phyloP scores from a whole-genome alignment of 768 basidiomycete genomes.

The Naematelia aurantialba region DNA sequence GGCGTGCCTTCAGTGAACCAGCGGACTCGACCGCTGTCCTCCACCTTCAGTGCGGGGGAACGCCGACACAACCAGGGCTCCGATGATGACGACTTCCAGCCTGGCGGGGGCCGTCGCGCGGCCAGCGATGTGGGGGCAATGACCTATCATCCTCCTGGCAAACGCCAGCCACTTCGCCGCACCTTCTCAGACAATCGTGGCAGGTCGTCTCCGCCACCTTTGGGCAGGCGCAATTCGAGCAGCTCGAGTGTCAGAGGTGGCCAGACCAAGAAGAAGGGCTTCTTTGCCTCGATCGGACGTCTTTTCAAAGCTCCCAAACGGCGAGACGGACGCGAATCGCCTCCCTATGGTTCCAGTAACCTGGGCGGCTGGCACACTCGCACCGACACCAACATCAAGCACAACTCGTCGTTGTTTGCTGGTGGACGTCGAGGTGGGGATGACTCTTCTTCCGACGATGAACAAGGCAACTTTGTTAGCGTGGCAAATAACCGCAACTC shows the following conservation, averaged over 20 bases:
- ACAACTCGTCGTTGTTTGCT: slow-evolving; percentile 15
- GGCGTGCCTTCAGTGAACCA: slow-evolving; percentile 39
- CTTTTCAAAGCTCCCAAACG: slow-evolving; percentile 41
- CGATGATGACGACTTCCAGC: slow-evolving; percentile 8
- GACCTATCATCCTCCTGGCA: slow-evolving; percentile 36
- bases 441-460: slow-evolving; percentile 39
- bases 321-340: slow-evolving; percentile 37
- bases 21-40: slow-evolving; percentile 25
- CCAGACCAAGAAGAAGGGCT: slow-evolving; percentile 44
- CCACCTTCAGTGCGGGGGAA: slow-evolving; percentile 2
- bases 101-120: slow-evolving; percentile 38
- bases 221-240: slow-evolving; percentile 27
- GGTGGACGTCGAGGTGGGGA: slow-evolving; percentile 26
- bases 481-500: slow-evolving; percentile 43
- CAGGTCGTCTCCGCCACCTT: neutral
- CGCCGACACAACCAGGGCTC: slow-evolving; percentile 7
- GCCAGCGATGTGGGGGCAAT: slow-evolving; percentile 44
- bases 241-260: slow-evolving; percentile 32
- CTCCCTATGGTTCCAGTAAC: slow-evolving; percentile 33
- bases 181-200: slow-evolving; percentile 36
- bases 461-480: slow-evolving; percentile 35
- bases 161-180: slow-evolving; percentile 34
- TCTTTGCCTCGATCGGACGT: slow-evolving; percentile 42
- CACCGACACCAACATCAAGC: slow-evolving; percentile 46
- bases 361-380: slow-evolving; percentile 42